Evolutionary conservation across 169 alveolate species (phyloP).

Genomic region (Miamiensis avidus): DNA sequence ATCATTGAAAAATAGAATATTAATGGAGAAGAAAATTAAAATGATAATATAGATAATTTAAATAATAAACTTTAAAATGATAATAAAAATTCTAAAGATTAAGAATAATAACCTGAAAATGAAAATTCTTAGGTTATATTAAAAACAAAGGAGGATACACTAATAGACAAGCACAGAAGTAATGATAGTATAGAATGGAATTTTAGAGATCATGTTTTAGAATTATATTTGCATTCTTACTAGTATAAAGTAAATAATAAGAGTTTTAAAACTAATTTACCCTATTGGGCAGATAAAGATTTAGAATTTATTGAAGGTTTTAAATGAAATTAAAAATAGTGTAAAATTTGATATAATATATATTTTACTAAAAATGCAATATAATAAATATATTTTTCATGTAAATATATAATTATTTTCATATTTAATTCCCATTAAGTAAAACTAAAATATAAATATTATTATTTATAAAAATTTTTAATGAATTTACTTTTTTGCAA

Average conservation of each 20-base stretch:
- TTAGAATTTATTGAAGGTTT: constrained; percentile 43
- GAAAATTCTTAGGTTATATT: not conserved
- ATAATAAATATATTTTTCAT: no score
- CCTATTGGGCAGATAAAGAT: constrained; percentile 63
- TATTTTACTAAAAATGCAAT: no score
- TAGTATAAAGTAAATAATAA: constrained; percentile 54
- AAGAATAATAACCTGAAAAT: not conserved
- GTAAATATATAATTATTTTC: no score
- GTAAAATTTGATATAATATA: no score
- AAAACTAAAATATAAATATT: no score
- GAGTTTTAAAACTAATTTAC: constrained; percentile 52
- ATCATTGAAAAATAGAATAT: no score
- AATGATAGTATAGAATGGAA: not conserved
- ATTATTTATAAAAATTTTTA: no score
- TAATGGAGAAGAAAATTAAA: not conserved
- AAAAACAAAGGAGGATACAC: not conserved
- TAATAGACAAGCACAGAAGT: not conserved
- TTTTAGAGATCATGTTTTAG: constrained; percentile 32
- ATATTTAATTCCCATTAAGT: no score
- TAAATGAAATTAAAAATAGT: no score
- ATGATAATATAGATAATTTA: no score
- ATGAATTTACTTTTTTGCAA: no score
- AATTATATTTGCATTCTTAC: constrained; percentile 73
- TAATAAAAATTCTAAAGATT: no score
- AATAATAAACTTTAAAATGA: not conserved